phyloP scores from a whole-genome alignment of 1,139 yeast species.

The Hansenula lynferdii region DNA sequence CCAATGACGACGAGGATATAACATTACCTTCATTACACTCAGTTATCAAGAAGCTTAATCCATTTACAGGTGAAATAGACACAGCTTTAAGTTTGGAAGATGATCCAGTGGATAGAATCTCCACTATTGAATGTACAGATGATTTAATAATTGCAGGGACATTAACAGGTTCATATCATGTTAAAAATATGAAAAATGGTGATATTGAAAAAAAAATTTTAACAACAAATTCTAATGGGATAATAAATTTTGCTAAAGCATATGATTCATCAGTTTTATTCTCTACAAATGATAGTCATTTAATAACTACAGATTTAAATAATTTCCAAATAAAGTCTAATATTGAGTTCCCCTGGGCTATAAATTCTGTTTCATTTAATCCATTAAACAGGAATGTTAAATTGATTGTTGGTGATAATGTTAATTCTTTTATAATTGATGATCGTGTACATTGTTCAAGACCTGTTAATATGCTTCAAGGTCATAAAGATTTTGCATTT shows the following conservation, averaged over 20 bases:
- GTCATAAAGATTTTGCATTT: slow-evolving; percentile 55
- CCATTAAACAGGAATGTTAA: slow-evolving; percentile 33
- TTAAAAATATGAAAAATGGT: slow-evolving; percentile 31
- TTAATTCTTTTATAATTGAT: slow-evolving; percentile 41
- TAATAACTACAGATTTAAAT: slow-evolving; percentile 37
- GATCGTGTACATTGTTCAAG: slow-evolving; percentile 25
- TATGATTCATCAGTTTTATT: slow-evolving; percentile 29
- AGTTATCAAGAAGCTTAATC: slow-evolving; percentile 25
- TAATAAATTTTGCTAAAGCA: slow-evolving; percentile 48
- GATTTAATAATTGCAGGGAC: slow-evolving; percentile 49
- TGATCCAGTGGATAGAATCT: slow-evolving; percentile 32
- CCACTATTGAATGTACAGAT: slow-evolving; percentile 43
- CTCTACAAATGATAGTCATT: slow-evolving; percentile 45
- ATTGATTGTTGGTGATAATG: slow-evolving; percentile 48
- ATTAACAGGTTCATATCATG: slow-evolving; percentile 46
- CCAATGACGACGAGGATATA: slow-evolving; percentile 25
- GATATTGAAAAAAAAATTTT: slow-evolving; percentile 33
- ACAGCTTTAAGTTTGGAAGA: slow-evolving; percentile 36
- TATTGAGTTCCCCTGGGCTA: slow-evolving; percentile 37
- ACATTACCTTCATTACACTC: slow-evolving; percentile 7
- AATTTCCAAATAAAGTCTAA: slow-evolving; percentile 17
- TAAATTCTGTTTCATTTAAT: slow-evolving; percentile 45
- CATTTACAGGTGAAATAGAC: slow-evolving; percentile 29
- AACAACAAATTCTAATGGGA: slow-evolving; percentile 44
- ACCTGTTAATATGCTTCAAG: slow-evolving; percentile 26